Evolutionary conservation across 495 filamentous ascomycete species (phyloP).

Genomic region (Penicillium samsonianum): DNA sequence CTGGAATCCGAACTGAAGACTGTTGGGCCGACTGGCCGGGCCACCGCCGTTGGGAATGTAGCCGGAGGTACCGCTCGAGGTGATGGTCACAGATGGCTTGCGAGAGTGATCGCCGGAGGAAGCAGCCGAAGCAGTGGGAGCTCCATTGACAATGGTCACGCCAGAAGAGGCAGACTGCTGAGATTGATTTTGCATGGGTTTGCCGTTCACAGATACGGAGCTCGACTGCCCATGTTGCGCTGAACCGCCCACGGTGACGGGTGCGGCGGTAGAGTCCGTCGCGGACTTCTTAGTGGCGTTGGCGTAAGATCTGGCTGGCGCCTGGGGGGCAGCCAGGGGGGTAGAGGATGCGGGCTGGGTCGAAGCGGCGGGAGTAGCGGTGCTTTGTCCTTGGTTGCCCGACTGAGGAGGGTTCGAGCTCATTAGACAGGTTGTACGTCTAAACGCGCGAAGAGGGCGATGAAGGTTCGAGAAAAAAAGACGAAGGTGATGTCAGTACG

Average conservation of each 20-base stretch:
- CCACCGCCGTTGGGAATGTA: constrained; percentile 78
- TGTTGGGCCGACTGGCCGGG: constrained; percentile 59
- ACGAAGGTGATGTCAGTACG: constrained; percentile 37
- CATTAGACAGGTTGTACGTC: constrained; percentile 50
- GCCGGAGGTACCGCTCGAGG: constrained; percentile 69
- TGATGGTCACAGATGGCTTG: constrained; percentile 87
- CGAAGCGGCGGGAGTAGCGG: constrained; percentile 41
- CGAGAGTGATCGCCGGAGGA: constrained; percentile 70
- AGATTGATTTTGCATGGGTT: constrained; percentile 58
- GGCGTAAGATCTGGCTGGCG: constrained; percentile 61
- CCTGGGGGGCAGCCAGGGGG: constrained; percentile 57
- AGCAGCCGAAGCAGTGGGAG: constrained; percentile 53
- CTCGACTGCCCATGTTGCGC: constrained; percentile 82
- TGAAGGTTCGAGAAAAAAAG: constrained; percentile 11
- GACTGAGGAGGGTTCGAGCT: constrained; percentile 52
- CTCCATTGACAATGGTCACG: constrained; percentile 68
- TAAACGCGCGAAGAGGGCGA: constrained; percentile 32
- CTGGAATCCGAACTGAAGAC: constrained; percentile 77
- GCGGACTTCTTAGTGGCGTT: constrained; percentile 80
- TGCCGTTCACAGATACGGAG: constrained; percentile 80
- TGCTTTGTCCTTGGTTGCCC: constrained; percentile 55
- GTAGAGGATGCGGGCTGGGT: constrained; percentile 50
- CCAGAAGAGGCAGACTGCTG: constrained; percentile 50
- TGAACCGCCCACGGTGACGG: constrained; percentile 70
- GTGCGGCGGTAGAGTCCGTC: constrained; percentile 64